Base-by-base conservation (phyloP, 2,329 filamentous ascomycete genomes). In the Apiospora malaysiana region DNA sequence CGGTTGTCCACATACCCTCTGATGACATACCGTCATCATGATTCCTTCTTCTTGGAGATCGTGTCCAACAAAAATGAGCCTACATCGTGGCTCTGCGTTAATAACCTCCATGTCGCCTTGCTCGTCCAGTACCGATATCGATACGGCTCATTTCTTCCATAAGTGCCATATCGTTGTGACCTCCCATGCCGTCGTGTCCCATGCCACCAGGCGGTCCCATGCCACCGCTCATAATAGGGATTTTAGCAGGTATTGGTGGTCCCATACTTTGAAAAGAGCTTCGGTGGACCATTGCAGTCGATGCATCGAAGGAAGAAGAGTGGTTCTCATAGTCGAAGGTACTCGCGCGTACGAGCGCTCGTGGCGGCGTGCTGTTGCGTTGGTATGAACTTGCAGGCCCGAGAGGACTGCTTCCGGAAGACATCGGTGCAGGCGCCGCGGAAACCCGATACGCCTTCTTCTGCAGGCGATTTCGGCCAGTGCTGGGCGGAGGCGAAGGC, bases 101-200 rank as follows among this genome's bases (percentile, higher is more conserved):
- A 70, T 79, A 79, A 23, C 78, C 70, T 56, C 77, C 76, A 37
- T 87, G 85, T 63, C 88, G 82, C 75, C 88, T 83, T 37, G 87
- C 86, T 71, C 89, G 83, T 4, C 89, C 90, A 32, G 83, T 83
- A n/a, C 90, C 90, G 74, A 92, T 87, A 75, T 92, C 89, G 72
- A 92, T 92, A 66, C 85, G 84, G 76, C 87, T 90, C 85, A 95
- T 88, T 81, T 95, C 93, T 73, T 93, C 85, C 80, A 92, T 87
- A 69, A 95, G 81, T 25, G 91, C 89, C 80, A 86, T 85, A 73
- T 88, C 84, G 70, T 86, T 86, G 37, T 81, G 80, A 21, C 79
- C 81, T 68, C 79, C 82, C 45, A 82, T 81, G 6, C 79, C 81
- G 40, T 76, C 71, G 18, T 74, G 43, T 27, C 66, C 72, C 3